phyloP scores from a whole-genome alignment of 1,284 basidiomycete genomes.

The Cutaneotrichosporon sp. region DNA sequence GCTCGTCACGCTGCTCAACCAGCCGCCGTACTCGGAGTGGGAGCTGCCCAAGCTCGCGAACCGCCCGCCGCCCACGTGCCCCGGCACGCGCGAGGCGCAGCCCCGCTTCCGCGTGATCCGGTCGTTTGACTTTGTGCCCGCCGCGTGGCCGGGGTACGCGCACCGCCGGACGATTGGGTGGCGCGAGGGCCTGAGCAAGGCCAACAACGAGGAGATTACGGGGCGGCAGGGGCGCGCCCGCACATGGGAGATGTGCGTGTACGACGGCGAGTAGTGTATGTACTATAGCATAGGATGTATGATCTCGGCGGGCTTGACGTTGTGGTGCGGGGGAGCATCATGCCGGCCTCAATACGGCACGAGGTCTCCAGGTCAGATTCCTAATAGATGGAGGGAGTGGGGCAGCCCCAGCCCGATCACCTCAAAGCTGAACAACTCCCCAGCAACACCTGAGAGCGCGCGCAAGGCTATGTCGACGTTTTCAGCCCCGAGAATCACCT shows the following conservation, averaged over 20 bases:
- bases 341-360: too few species aligned
- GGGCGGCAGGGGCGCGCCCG: constrained; percentile 43
- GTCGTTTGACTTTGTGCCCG: constrained; percentile 78
- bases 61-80: constrained; percentile 34
- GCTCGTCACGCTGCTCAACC: constrained; percentile 81
- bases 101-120: constrained; percentile 72
- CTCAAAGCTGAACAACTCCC: too few species aligned
- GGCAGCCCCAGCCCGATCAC: too few species aligned
- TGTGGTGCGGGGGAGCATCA: too few species aligned
- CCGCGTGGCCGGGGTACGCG: constrained; percentile 77
- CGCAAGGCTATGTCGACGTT: too few species aligned
- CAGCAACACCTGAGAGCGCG: too few species aligned
- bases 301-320: too few species aligned
- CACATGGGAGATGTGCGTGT: constrained; percentile 49
- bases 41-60: constrained; percentile 78
- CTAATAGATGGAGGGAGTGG: too few species aligned
- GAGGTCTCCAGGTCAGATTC: too few species aligned
- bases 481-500: too few species aligned
- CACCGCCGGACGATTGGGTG: constrained; percentile 88
- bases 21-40: constrained; percentile 87
- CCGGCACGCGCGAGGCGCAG: constrained; percentile 53
- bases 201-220: constrained; percentile 52
- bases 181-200: constrained; percentile 52
- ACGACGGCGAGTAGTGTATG: constrained; percentile 21
- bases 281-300: too few species aligned